Percentiles rank a stretch among this genome's conserved stretches.
These are phyloP conservation scores for Theobroma cacao DNA, from an alignment of 345 rosid species.

Conservation along the genomic window DNA sequence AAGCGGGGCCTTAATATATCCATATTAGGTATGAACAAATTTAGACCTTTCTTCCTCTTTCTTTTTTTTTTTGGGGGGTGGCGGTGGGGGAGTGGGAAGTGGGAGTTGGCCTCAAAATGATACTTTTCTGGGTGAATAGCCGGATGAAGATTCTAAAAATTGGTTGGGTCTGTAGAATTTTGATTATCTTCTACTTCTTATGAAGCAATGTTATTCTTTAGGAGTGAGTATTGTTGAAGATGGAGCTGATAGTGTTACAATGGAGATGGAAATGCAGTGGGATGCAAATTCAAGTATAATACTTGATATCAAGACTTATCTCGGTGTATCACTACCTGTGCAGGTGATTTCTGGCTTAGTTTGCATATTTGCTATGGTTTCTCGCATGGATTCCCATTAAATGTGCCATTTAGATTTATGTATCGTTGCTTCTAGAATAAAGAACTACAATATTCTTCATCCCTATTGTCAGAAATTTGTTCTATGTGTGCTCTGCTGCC, in stretches of 20 bases:
- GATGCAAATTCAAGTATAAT: slow-evolving; percentile 92
- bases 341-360: slow-evolving; percentile 46
- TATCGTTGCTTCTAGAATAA: background rate
- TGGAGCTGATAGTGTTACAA: slow-evolving; percentile 52
- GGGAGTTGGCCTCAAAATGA: background rate
- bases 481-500: background rate
- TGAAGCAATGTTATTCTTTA: slow-evolving; percentile 15
- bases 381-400: background rate
- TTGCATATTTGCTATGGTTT: background rate
- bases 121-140: background rate
- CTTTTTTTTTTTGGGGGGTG: background rate
- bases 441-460: background rate
- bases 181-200: background rate
- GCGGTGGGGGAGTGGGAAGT: too few relatives aligned
- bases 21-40: background rate
- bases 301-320: slow-evolving; percentile 75
- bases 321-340: slow-evolving; percentile 84
- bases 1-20: background rate
- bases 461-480: background rate
- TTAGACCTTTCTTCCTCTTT: too few relatives aligned
- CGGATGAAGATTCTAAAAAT: background rate
- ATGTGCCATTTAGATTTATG: background rate
- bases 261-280: slow-evolving; percentile 98
- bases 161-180: background rate
- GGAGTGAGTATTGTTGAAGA: slow-evolving; percentile 82